A percentile compares a stretch with the other conserved stretches of the same genome.
phyloP scores from a whole-genome alignment of 2,329 filamentous ascomycete species.

The Neopestalotiopsis clavispora region DNA sequence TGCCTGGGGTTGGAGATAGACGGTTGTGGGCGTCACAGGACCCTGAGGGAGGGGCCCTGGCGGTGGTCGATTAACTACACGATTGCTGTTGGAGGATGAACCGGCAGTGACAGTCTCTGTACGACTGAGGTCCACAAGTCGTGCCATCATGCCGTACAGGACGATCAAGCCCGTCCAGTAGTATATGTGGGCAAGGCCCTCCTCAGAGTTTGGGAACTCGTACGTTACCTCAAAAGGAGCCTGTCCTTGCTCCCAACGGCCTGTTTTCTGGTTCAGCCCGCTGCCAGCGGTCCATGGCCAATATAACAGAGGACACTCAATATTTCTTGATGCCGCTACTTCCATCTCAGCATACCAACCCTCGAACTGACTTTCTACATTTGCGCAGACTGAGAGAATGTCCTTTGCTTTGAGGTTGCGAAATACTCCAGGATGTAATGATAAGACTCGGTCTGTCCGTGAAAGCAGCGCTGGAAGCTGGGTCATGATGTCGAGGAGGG shows the following conservation, averaged over 20 bases:
- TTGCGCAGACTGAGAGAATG: slow-evolving; percentile 51
- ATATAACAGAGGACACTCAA: slow-evolving; percentile 39
- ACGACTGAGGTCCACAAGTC: slow-evolving; percentile 46
- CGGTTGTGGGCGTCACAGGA: neutral
- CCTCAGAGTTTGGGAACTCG: slow-evolving; percentile 48
- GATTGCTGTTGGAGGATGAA: neutral
- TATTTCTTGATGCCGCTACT: slow-evolving; percentile 25
- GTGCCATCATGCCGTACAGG: slow-evolving; percentile 53
- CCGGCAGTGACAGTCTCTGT: slow-evolving; percentile 47
- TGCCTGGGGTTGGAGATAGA: neutral
- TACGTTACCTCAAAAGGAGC: slow-evolving; percentile 52
- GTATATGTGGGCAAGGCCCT: slow-evolving; percentile 54
- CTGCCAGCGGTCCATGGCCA: slow-evolving; percentile 43
- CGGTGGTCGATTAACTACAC: neutral
- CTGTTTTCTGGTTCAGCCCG: slow-evolving; percentile 26
- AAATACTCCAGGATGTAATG: slow-evolving; percentile 42
- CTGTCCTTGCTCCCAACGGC: slow-evolving; percentile 29
- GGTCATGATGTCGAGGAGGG: slow-evolving; percentile 55
- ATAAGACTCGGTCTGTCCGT: slow-evolving; percentile 47
- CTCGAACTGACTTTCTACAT: slow-evolving; percentile 52
- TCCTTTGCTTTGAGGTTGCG: slow-evolving; percentile 53
- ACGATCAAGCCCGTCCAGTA: slow-evolving; percentile 59
- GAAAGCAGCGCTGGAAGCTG: slow-evolving; percentile 52
- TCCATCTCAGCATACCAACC: slow-evolving; percentile 48
- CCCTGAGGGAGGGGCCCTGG: neutral